A percentile compares a stretch with the other conserved stretches of the same genome.
phyloP scores from a whole-genome alignment of 495 filamentous ascomycete genomes.

The Paragyromitra xinjiangensis region DNA sequence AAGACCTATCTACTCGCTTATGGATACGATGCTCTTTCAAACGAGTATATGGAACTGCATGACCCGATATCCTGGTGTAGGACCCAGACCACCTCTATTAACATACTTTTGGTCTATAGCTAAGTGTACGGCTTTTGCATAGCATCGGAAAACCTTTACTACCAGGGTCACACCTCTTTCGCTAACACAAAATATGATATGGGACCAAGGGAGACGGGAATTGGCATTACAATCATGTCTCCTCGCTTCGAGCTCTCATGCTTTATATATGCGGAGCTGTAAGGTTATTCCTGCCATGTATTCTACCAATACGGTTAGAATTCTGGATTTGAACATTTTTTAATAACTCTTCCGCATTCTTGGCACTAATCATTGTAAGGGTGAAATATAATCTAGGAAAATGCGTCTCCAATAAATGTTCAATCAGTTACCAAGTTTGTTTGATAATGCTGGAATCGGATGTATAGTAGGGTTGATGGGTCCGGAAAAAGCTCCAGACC shows the following conservation, averaged over 20 bases:
- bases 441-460: neutral
- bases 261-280: neutral
- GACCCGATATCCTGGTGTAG: no score
- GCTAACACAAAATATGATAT: no score
- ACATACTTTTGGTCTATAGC: no score
- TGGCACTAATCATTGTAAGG: neutral
- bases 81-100: no score
- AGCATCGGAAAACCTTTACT: no score
- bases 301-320: neutral
- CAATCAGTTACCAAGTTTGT: neutral
- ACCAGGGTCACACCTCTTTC: no score
- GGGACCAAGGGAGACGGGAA: no score
- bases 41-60: no score
- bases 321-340: neutral
- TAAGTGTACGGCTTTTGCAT: no score
- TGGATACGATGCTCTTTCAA: no score
- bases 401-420: neutral
- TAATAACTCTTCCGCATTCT: neutral
- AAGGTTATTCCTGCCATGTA: neutral
- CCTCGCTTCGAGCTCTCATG: neutral
- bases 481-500: neutral
- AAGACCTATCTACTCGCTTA: no score
- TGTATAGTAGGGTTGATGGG: neutral
- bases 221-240: no score
- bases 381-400: neutral